These are phyloP conservation scores for Thelonectria rubi DNA, from an alignment of 2,329 filamentous ascomycete species.

Conservation along the genomic window DNA sequence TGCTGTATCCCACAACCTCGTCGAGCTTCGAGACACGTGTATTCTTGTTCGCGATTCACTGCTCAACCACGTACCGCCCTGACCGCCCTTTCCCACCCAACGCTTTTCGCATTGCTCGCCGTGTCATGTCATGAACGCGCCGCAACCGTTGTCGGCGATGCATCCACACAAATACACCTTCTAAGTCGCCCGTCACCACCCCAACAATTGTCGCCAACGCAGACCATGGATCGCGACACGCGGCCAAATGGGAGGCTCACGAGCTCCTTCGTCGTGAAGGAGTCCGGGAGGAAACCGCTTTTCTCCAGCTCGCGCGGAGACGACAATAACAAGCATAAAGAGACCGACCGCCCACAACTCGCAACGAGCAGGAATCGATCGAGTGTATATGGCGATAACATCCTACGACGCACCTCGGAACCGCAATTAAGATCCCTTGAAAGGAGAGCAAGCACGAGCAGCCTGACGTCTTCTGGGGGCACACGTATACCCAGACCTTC, in stretches of 20 bases:
- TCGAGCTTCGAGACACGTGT: slow-evolving; percentile 3
- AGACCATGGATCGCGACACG: slow-evolving; percentile 40
- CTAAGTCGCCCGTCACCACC: slow-evolving; percentile 23
- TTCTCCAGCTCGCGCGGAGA: slow-evolving; percentile 45
- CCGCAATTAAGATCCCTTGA: slow-evolving; percentile 20
- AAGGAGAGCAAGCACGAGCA: slow-evolving; percentile 35
- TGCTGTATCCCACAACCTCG: slow-evolving; percentile 4
- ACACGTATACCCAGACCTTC: slow-evolving; percentile 48
- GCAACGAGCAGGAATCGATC: slow-evolving; percentile 24
- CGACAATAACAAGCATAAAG: slow-evolving; percentile 28
- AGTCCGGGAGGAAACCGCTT: slow-evolving; percentile 53
- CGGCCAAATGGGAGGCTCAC: slow-evolving; percentile 33
- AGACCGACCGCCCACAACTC: slow-evolving; percentile 30
- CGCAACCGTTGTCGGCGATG: slow-evolving; percentile 25
- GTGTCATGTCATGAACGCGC: slow-evolving; percentile 38
- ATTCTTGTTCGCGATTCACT: background rate
- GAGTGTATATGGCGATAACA: slow-evolving; percentile 21
- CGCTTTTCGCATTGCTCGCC: background rate
- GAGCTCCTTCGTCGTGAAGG: slow-evolving; percentile 49
- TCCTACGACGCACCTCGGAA: slow-evolving; percentile 42
- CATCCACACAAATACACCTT: slow-evolving; percentile 29
- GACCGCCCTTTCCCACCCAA: background rate
- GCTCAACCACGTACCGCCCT: background rate
- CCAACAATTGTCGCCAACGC: slow-evolving; percentile 12
- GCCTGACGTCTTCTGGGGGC: slow-evolving; percentile 41